phyloP scores from a whole-genome alignment of 441 rosid genomes.

The Brassica balearica region DNA sequence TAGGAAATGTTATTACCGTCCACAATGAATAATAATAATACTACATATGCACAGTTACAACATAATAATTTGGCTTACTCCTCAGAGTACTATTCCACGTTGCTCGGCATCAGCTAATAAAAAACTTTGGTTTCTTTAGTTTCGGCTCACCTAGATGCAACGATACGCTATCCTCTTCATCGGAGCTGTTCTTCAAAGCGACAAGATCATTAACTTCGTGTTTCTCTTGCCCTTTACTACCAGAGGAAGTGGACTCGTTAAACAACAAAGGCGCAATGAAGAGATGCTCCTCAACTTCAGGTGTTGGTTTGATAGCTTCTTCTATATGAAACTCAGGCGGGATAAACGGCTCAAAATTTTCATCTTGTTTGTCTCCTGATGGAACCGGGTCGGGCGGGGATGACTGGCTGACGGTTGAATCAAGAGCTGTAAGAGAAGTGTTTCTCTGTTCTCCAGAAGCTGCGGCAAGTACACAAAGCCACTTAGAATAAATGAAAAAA shows the following conservation, averaged over 20 bases:
- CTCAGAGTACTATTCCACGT: not conserved
- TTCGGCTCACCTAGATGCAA: slow-evolving; percentile 82
- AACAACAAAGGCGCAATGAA: slow-evolving; percentile 66
- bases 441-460: slow-evolving; percentile 77
- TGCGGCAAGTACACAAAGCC: slow-evolving; percentile 45
- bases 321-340: slow-evolving; percentile 56
- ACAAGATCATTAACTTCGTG: slow-evolving; percentile 52
- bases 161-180: slow-evolving; percentile 62
- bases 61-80: not conserved
- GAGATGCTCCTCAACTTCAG: slow-evolving; percentile 64
- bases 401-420: slow-evolving; percentile 80
- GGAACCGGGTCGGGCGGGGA: slow-evolving; percentile 62
- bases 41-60: not conserved
- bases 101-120: slow-evolving; percentile 9
- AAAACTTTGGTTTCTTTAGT: slow-evolving; percentile 62
- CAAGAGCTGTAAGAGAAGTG: slow-evolving; percentile 66
- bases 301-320: slow-evolving; percentile 53
- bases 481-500: not conserved
- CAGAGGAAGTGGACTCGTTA: slow-evolving; percentile 47
- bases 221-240: slow-evolving; percentile 42
- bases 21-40: slow-evolving; percentile 34
- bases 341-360: slow-evolving; percentile 60
- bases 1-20: slow-evolving; percentile 3
- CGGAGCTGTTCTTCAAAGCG: slow-evolving; percentile 54
- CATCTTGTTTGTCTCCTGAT: slow-evolving; percentile 60